Evolutionary conservation across 805 yeast genomes (phyloP), one percentile per base, ranked within the genome.

Genomic region (Candida dajiaensis): DNA sequence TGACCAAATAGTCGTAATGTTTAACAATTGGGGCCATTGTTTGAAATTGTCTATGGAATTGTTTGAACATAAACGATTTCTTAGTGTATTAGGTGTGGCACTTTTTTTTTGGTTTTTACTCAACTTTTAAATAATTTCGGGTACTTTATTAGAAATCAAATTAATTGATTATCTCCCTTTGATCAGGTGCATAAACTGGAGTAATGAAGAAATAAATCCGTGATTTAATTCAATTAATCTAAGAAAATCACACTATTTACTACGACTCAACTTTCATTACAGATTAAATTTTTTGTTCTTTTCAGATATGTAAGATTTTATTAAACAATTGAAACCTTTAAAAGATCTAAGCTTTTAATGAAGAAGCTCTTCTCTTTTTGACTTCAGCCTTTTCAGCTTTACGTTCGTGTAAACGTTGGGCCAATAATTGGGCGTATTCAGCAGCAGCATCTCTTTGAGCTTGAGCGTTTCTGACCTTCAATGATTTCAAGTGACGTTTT

Each of bases 381-480:
- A 86, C 82, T 81, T 89, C 97, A 77, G 96, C 97, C 81, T 81
- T 88, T 78, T 89, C 96, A 72, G 95, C 92, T 83, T 92, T 92
- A 80, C 90, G 89, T 79, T 92, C 97, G 76, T 89, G 86, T 74
- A 92, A 85, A 78, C 98, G 92, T 81, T 89, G 79, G 72, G 99
- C 98, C 74, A 94, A 82, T 72, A 94, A 81, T 79, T 90, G 96
- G 71, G 97, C 95, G 85, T 94, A 94, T 78, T 94, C 99, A 71
- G 98, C 96, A 76, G 99, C 99, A 78, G 96, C 97, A 76, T 94
- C 98, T 89, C 96, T 89, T 79, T 89, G 96, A 70, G 88, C 89
- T 82, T 89, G 96, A 73, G 98, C 97, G 76, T 88, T 87, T 80
- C 83, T 87, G 73, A 87, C 78, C 85, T 94, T 94, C 77, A 83